Base-by-base conservation (phyloP, 1,284 basidiomycete species). In the Sanguinoderma infundibulare region DNA sequence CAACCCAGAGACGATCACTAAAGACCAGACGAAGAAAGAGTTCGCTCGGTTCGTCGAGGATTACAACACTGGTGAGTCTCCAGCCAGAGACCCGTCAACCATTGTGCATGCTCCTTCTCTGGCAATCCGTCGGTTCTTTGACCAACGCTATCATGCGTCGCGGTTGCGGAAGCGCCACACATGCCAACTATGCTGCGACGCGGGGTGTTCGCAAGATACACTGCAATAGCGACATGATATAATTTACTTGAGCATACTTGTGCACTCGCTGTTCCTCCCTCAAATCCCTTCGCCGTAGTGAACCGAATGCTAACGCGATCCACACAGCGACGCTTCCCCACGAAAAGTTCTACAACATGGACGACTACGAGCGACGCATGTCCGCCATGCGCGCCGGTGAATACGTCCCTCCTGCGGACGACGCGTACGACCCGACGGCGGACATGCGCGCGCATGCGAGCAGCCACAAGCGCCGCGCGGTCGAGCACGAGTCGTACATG, bases 261-360 rank as follows among this genome's bases (percentile, higher is more conserved):
- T n/a, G n/a, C n/a, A n/a, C n/a, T n/a, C n/a, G n/a, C n/a, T n/a
- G n/a, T n/a, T n/a, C n/a, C n/a, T n/a, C n/a, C n/a, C n/a, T n/a
- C n/a, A n/a, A n/a, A n/a, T n/a, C n/a, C n/a, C n/a, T n/a, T n/a
- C n/a, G n/a, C n/a, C n/a, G n/a, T n/a, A n/a, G 22, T 2, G 22
- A 15, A 4, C 2, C 38, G 4, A 1, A 5, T 5, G 3, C 58
- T 52, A 50, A 63, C 58, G 39, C 53, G 5, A 2, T 17, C 8
- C 58, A 20, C 58, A 10, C 65, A 94, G 93, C 94, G 9, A 95
- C 94, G 2, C 81, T 96, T 2, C 91, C 95, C 3, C 90, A 96
- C 70, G 93, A 96, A 73, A 96, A 96, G 75, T 96, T 94, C 75
- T 96, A 96, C 75, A 85, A 94, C 70, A 92, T 96, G 81, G 84